Percentiles rank a stretch among this genome's conserved stretches.
Evolutionary conservation across 257 asterid genomes (phyloP).

Genomic region (Capsicum baccatum): DNA sequence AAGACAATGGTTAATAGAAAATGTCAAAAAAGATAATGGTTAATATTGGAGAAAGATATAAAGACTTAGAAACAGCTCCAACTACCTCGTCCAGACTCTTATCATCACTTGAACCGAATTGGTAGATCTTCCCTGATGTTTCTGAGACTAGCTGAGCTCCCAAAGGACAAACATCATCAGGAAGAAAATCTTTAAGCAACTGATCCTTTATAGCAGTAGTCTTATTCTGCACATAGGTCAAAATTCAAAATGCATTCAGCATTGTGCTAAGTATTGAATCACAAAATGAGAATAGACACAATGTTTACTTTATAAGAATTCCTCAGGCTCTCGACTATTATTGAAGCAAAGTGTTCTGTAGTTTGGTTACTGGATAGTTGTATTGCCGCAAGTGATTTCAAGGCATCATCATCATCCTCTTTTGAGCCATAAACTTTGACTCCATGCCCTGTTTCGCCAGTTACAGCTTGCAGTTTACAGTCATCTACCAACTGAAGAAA

Average conservation of each 20-base stretch:
- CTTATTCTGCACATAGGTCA: slow-evolving; percentile 53
- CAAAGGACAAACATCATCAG: slow-evolving; percentile 75
- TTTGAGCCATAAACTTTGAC: slow-evolving; percentile 62
- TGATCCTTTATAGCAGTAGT: slow-evolving; percentile 55
- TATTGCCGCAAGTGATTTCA: slow-evolving; percentile 53
- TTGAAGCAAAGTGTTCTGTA: slow-evolving; percentile 63
- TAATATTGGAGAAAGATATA: background rate
- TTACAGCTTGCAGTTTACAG: slow-evolving; percentile 64
- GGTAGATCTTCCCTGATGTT: slow-evolving; percentile 53
- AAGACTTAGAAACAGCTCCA: slow-evolving; percentile 28
- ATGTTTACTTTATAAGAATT: slow-evolving; percentile 35
- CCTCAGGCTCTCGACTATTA: slow-evolving; percentile 56
- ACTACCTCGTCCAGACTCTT: slow-evolving; percentile 56
- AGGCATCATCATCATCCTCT: slow-evolving; percentile 80
- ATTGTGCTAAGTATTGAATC: slow-evolving; percentile 5
- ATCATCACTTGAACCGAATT: slow-evolving; percentile 41
- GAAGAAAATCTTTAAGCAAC: slow-evolving; percentile 69
- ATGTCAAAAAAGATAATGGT: no score
- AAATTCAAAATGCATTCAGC: background rate
- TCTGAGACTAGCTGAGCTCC: slow-evolving; percentile 61
- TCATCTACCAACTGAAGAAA: slow-evolving; percentile 73
- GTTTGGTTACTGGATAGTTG: slow-evolving; percentile 60
- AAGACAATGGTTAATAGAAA: slow-evolving; percentile 21
- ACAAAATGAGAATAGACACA: background rate
- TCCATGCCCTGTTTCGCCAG: slow-evolving; percentile 39